A percentile compares a stretch with the other conserved stretches of the same genome.
Conservation (phyloP, 257 asterid genomes). For the Solanum piurae region DNA sequence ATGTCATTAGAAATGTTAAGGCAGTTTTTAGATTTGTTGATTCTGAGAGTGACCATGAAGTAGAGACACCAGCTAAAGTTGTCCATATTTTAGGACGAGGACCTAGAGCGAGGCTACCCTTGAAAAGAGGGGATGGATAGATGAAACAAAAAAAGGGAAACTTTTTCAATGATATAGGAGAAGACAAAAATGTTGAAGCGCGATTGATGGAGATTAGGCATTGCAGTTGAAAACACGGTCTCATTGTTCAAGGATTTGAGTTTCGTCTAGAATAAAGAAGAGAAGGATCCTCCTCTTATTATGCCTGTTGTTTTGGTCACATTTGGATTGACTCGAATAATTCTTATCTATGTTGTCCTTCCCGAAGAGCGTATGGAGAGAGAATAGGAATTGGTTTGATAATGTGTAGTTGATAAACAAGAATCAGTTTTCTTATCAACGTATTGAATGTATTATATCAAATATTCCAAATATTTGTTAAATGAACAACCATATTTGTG, state of each 20-base stretch:
- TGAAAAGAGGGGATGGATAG: background rate
- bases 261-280: conserved; percentile 1
- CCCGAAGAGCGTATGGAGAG: background rate
- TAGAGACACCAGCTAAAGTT: background rate
- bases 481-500: background rate
- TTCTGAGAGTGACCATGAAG: background rate
- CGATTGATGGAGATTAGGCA: background rate
- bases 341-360: background rate
- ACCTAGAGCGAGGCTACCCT: no score
- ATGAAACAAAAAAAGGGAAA: background rate
- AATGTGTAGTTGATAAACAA: background rate
- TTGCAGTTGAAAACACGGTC: background rate
- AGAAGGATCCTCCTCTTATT: background rate
- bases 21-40: conserved; percentile 1
- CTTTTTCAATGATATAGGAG: background rate
- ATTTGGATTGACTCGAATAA: background rate
- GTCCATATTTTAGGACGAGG: background rate
- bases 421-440: background rate
- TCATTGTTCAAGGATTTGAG: conserved; percentile 24
- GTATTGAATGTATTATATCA: background rate
- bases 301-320: background rate
- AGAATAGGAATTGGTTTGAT: background rate
- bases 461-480: background rate
- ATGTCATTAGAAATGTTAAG: conserved; percentile 4
- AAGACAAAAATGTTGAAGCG: background rate